These are phyloP conservation scores for Diplodia intermedia DNA, from an alignment of 2,329 filamentous ascomycete genomes.

Conservation along the genomic window DNA sequence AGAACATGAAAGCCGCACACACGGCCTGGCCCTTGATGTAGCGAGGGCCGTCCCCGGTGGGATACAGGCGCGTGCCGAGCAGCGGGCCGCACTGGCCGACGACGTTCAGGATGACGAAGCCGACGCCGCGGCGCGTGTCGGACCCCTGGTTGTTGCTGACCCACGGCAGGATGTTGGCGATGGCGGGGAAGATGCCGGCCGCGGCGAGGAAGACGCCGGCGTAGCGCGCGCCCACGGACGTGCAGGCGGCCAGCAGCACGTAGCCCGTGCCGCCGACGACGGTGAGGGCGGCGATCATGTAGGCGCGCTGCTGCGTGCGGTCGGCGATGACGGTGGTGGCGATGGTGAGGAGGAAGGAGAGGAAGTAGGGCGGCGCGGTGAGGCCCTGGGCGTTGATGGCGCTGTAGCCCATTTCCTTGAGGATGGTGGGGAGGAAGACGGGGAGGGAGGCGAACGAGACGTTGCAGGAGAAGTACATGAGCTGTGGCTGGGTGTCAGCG, in stretches of 20 bases:
- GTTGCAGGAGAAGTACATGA: conserved; percentile 50
- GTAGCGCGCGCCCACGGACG: conserved; percentile 59
- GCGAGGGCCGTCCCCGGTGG: conserved; percentile 41
- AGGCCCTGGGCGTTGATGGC: conserved; percentile 73
- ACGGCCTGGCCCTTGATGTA: conserved; percentile 47
- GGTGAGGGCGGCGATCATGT: conserved; percentile 64
- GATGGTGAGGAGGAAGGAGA: conserved; percentile 70
- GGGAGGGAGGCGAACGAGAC: conserved; percentile 62
- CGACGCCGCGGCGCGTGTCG: conserved; percentile 70
- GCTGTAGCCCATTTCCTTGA: conserved; percentile 67
- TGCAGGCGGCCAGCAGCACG: conserved; percentile 64
- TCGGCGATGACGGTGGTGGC: conserved; percentile 70
- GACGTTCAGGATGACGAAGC: conserved; percentile 71
- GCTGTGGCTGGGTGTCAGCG: conserved; percentile 21
- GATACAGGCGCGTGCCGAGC: conserved; percentile 47
- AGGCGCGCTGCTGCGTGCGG: conserved; percentile 67
- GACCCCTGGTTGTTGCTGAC: conserved; percentile 73
- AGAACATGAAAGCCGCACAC: conserved; percentile 49
- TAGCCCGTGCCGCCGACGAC: conserved; percentile 68
- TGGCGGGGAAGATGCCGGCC: conserved; percentile 69
- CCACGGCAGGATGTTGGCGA: conserved; percentile 74
- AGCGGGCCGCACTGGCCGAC: conserved; percentile 62
- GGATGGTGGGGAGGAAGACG: conserved; percentile 53
- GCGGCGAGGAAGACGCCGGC: conserved; percentile 63
- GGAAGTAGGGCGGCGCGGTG: conserved; percentile 73